Conservation (phyloP, 805 yeast genomes). For the Yamadazyma sp. region DNA sequence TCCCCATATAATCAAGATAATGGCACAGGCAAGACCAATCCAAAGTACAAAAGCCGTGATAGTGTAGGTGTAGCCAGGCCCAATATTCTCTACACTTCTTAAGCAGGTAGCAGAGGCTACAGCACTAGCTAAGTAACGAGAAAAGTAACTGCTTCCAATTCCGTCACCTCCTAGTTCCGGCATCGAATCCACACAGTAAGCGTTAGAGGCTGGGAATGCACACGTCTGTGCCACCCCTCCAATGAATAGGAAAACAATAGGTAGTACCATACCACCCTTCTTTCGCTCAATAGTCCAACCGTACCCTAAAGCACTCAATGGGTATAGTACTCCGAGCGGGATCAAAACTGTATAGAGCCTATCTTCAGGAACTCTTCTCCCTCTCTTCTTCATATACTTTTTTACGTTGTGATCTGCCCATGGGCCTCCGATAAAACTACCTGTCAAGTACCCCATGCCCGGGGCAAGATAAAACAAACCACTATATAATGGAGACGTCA, state of each 20-base stretch:
- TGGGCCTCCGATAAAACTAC: constrained; percentile 52
- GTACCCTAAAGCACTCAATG: constrained; percentile 46
- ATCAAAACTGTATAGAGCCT: constrained; percentile 42
- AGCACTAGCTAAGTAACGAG: constrained; percentile 52
- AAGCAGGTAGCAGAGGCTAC: constrained; percentile 52
- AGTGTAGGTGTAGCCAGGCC: constrained; percentile 58
- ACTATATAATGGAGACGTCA: constrained; percentile 49
- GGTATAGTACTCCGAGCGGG: constrained; percentile 46
- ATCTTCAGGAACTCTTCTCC: constrained; percentile 53
- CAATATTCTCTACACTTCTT: constrained; percentile 46
- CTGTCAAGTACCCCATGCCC: constrained; percentile 52
- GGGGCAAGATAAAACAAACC: constrained; percentile 58
- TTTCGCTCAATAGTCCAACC: constrained; percentile 53
- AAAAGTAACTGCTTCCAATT: constrained; percentile 52
- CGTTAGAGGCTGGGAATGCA: constrained; percentile 51
- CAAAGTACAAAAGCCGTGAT: constrained; percentile 45
- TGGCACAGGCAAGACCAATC: constrained; percentile 35
- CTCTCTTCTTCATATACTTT: constrained; percentile 41
- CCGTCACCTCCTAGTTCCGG: constrained; percentile 57
- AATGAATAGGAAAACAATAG: constrained; percentile 48
- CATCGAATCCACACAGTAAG: constrained; percentile 60
- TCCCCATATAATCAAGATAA: constrained; percentile 39
- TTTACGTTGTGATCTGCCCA: constrained; percentile 51
- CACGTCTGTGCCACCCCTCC: constrained; percentile 53
- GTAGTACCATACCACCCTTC: constrained; percentile 56